Conservation (phyloP, 257 asterid species). For the Solanum arcanum region DNA sequence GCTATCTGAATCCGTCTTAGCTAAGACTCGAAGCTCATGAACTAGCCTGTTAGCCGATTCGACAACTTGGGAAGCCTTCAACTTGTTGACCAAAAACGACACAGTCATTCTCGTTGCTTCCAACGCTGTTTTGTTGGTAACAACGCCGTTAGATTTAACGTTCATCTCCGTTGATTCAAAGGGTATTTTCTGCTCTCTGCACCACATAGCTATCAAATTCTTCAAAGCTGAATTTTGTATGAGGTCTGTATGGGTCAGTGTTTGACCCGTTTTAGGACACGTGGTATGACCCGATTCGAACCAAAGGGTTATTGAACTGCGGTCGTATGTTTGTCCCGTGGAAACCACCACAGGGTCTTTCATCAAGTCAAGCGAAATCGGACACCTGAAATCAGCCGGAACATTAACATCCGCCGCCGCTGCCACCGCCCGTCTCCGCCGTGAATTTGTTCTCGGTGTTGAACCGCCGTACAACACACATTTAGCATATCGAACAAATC, state of each 20-base stretch:
- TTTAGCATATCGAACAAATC: constrained; percentile 78
- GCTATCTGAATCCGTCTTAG: constrained; percentile 72
- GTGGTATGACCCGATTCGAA: constrained; percentile 77
- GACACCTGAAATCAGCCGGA: constrained; percentile 81
- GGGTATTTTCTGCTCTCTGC: constrained; percentile 70
- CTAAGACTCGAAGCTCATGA: constrained; percentile 68
- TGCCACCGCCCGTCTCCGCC: constrained; percentile 41
- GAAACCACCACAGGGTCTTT: constrained; percentile 80
- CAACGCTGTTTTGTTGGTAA: constrained; percentile 53
- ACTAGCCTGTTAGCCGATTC: constrained; percentile 50
- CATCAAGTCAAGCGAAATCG: constrained; percentile 70
- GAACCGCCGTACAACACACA: constrained; percentile 89
- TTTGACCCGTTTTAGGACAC: constrained; percentile 86
- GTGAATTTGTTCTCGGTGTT: constrained; percentile 26
- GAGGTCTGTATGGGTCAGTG: constrained; percentile 46
- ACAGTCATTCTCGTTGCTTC: constrained; percentile 79
- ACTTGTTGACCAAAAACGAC: constrained; percentile 45
- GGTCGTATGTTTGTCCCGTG: constrained; percentile 85
- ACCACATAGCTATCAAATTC: constrained; percentile 74
- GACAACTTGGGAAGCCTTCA: constrained; percentile 38
- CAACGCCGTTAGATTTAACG: constrained; percentile 19
- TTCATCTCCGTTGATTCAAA: constrained; percentile 38
- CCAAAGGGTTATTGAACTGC: constrained; percentile 53
- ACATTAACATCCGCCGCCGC: constrained; percentile 33
- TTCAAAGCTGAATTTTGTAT: constrained; percentile 52